Evolutionary conservation across 768 basidiomycete genomes (phyloP).

Genomic region (Kwoniella sp.): DNA sequence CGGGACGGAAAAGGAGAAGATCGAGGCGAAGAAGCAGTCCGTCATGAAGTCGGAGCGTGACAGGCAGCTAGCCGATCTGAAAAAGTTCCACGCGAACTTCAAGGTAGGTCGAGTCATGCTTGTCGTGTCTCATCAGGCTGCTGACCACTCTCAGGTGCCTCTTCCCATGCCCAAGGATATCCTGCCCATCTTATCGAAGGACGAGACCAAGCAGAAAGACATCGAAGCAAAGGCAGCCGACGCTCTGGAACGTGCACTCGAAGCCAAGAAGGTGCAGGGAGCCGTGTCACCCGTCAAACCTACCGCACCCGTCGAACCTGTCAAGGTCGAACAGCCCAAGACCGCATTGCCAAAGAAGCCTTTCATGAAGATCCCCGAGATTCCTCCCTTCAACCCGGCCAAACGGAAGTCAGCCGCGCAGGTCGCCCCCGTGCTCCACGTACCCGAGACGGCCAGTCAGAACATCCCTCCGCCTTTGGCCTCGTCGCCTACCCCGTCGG

Average conservation of each 20-base stretch:
- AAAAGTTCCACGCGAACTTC: conserved; percentile 90
- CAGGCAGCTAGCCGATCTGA: conserved; percentile 83
- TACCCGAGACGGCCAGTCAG: conserved; percentile 30
- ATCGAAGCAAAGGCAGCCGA: conserved; percentile 54
- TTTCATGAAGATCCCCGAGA: conserved; percentile 77
- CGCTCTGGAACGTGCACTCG: conserved; percentile 61
- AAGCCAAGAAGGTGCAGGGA: background rate
- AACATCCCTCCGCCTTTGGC: conserved; percentile 23
- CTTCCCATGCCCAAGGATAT: conserved; percentile 93
- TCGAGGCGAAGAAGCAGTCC: conserved; percentile 85
- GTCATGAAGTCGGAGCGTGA: conserved; percentile 90
- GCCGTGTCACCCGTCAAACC: conserved; percentile 10
- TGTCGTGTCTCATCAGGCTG: too few species aligned
- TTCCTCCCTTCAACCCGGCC: conserved; percentile 80
- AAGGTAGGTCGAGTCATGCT: conserved; percentile 73
- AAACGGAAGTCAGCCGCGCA: conserved; percentile 46
- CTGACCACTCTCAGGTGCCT: conserved; percentile 61
- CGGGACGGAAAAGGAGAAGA: conserved; percentile 78
- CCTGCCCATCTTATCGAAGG: conserved; percentile 85
- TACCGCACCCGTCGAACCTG: conserved; percentile 9
- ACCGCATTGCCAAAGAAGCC: conserved; percentile 53
- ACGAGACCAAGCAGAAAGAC: conserved; percentile 78
- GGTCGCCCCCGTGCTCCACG: conserved; percentile 13
- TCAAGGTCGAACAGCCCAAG: conserved; percentile 53
- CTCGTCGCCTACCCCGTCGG: conserved; percentile 46